Base-by-base conservation (phyloP, 208 protist species). In the Crithidia mellificae region DNA sequence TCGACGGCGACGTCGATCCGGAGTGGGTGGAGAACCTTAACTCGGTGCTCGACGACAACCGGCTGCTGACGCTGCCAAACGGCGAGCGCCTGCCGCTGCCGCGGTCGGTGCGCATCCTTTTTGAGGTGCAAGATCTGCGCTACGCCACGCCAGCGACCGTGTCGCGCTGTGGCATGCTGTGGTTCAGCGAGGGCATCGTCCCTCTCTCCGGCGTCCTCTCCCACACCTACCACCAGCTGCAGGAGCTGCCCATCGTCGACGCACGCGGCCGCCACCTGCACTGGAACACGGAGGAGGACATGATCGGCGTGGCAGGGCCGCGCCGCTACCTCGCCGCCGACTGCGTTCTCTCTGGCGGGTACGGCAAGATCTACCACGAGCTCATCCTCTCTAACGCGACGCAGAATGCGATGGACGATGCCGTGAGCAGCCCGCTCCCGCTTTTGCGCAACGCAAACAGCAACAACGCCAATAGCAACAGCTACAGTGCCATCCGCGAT, bases 11-110 rank as follows among this genome's bases (percentile, higher is more conserved):
- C 79, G 98, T 99, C 5, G 98, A 99, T 85, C 98, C 98, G 6
- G 95, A 99, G 78, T 99, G 98, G 99, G 98, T 99, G 2, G 98
- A 99, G 81, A 99, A 99, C 73, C 84, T 99, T 1, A 99, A 99
- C 90, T 98, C 95, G 8, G 87, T 99, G 0, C 88, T 99, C 0
- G 99, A 99, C 82, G 99, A 99, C 87, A 99, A 99, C 83, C 98
- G 98, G 75, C 68, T 99, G 9, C 90, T 99, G 11, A 99, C 98
- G 22, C 83, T 99, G 34, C 98, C 99, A n/a, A 99, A 99, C 80
- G 98, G 99, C 54, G 98, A 99, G 80, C 94, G 99, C 19, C 83
- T 99, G 38, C 85, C 90, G 38, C 78, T 99, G 34, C 98, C 99
- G 55, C 68, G 78, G 11, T 99, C 98, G 63, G 98, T 99, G 54